These are phyloP conservation scores for Chlamydomonas sphaeroides DNA, from an alignment of 139 green algal genomes.

Conservation along the genomic window DNA sequence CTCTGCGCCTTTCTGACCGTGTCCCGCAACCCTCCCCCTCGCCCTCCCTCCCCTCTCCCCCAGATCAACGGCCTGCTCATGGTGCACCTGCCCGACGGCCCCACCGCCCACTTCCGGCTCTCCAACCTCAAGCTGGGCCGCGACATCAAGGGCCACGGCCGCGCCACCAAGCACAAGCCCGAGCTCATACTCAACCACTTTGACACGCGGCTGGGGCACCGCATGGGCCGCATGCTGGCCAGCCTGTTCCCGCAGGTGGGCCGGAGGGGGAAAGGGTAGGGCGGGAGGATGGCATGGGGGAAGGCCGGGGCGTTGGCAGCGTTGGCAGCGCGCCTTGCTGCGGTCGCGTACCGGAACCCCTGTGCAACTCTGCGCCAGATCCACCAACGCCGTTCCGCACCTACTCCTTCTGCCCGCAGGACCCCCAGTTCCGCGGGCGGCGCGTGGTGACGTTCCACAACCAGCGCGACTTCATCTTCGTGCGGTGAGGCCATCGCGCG, in stretches of 20 bases:
- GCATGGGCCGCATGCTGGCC: slow-evolving; percentile 90
- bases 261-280: too few relatives aligned
- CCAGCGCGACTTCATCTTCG: slow-evolving; percentile 99
- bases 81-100: slow-evolving; percentile 91
- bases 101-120: slow-evolving; percentile 88
- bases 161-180: slow-evolving; percentile 81
- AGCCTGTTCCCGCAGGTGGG: slow-evolving; percentile 87
- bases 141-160: slow-evolving; percentile 90
- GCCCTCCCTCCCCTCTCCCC: too few relatives aligned
- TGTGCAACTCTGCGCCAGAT: too few relatives aligned
- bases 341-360: too few relatives aligned
- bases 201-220: slow-evolving; percentile 84
- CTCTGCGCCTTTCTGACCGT: too few relatives aligned
- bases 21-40: too few relatives aligned
- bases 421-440: slow-evolving; percentile 91
- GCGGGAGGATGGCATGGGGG: too few relatives aligned
- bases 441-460: slow-evolving; percentile 98
- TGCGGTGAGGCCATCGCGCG: slow-evolving; percentile 70
- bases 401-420: slow-evolving; percentile 43
- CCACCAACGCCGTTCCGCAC: too few relatives aligned
- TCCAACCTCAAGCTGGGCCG: slow-evolving; percentile 80
- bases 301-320: too few relatives aligned
- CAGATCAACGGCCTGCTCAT: slow-evolving; percentile 87
- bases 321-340: too few relatives aligned
- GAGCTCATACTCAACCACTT: slow-evolving; percentile 98